These are phyloP conservation scores for Diphasiastrum complanatum DNA, from an alignment of 83 land plant genomes.

Conservation along the genomic window DNA sequence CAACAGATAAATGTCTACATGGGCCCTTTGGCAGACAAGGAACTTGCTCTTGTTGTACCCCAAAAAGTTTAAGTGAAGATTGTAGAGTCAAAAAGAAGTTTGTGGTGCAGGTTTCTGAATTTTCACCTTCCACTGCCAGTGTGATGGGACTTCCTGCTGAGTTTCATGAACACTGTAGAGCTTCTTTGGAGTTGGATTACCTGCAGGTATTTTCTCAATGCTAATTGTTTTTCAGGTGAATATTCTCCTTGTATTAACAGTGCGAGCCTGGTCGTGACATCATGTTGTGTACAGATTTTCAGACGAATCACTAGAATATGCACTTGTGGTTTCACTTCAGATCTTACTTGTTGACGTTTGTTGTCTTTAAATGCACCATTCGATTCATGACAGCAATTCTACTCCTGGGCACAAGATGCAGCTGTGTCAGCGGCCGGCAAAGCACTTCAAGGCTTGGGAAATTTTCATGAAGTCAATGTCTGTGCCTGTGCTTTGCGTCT, in stretches of 20 bases:
- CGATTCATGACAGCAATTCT: conserved; percentile 51
- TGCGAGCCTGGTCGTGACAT: not conserved
- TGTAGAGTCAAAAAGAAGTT: too few species aligned
- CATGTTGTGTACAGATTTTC: not conserved
- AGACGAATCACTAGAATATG: not conserved
- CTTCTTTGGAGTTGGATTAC: conserved; percentile 63
- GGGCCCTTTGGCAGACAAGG: too few species aligned
- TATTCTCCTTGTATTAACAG: not conserved
- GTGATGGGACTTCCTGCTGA: conserved; percentile 91
- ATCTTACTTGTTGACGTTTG: not conserved
- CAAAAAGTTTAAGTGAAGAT: too few species aligned
- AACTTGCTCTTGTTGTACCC: too few species aligned
- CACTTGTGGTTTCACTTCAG: not conserved
- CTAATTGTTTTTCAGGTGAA: not conserved
- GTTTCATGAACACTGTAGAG: conserved; percentile 79
- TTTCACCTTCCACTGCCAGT: conserved; percentile 86
- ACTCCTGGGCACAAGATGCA: conserved; percentile 82
- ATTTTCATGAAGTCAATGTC: conserved; percentile 55
- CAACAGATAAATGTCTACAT: too few species aligned
- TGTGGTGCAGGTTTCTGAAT: conserved; percentile 88
- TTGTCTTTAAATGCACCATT: conserved; percentile 7
- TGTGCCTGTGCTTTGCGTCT: conserved; percentile 69
- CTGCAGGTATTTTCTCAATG: conserved; percentile 47
- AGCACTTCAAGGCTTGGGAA: conserved; percentile 44
- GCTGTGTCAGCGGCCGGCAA: conserved; percentile 46